A percentile compares a stretch with the other conserved stretches of the same genome.
phyloP scores from a whole-genome alignment of 495 filamentous ascomycete species.

The Haplographium delicatum region DNA sequence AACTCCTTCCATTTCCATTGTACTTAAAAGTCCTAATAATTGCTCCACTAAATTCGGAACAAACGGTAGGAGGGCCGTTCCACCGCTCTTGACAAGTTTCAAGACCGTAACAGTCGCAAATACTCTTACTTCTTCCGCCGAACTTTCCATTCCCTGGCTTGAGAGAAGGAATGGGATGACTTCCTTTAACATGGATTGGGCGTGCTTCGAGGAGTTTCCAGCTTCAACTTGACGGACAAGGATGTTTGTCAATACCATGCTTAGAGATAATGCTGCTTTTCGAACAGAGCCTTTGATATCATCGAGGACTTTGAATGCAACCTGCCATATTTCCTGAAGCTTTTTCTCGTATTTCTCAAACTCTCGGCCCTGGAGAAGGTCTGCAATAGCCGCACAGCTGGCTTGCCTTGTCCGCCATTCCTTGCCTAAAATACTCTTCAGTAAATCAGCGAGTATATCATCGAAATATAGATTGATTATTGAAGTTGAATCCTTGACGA shows the following conservation, averaged over 20 bases:
- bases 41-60: conserved; percentile 76
- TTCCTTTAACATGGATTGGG: conserved; percentile 70
- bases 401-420: conserved; percentile 93
- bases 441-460: conserved; percentile 75
- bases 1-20: conserved; percentile 76
- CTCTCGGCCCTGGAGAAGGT: conserved; percentile 70
- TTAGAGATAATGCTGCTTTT: conserved; percentile 71
- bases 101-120: conserved; percentile 72
- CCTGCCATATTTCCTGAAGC: conserved; percentile 75
- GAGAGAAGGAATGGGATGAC: conserved; percentile 88
- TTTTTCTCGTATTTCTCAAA: conserved; percentile 78
- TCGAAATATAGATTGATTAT: conserved; percentile 75
- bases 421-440: conserved; percentile 78
- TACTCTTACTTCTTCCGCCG: conserved; percentile 74
- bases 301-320: conserved; percentile 80
- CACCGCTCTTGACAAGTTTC: conserved; percentile 82
- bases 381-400: conserved; percentile 82
- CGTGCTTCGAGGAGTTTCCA: conserved; percentile 63
- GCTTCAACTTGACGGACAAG: conserved; percentile 83
- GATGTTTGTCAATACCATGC: conserved; percentile 73
- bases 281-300: conserved; percentile 93
- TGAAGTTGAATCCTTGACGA: conserved; percentile 75
- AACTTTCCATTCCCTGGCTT: conserved; percentile 81
- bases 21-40: conserved; percentile 73
- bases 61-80: conserved; percentile 67